phyloP scores from a whole-genome alignment of 2,329 filamentous ascomycete species.

The Phialocephala subalpina region DNA sequence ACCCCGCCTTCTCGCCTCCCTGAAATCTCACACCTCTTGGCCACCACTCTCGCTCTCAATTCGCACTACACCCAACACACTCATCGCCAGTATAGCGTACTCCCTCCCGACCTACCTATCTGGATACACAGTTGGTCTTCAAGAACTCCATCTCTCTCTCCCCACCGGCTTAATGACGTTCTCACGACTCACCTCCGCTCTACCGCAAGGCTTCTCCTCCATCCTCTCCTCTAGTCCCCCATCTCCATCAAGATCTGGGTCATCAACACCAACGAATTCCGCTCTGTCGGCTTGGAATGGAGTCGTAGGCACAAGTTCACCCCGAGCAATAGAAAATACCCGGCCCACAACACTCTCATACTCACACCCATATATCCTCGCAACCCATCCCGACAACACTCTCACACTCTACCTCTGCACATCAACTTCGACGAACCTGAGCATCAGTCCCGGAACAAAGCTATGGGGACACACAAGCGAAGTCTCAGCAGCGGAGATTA shows the following conservation, averaged over 20 bases:
- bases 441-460: slow-evolving; percentile 65
- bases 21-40: slow-evolving; percentile 81
- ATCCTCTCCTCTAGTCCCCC: slow-evolving; percentile 39
- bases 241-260: slow-evolving; percentile 20
- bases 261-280: slow-evolving; percentile 44
- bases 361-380: slow-evolving; percentile 73
- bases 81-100: slow-evolving; percentile 88
- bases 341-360: slow-evolving; percentile 48
- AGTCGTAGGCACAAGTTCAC: neutral
- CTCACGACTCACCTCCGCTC: slow-evolving; percentile 59
- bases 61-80: slow-evolving; percentile 67
- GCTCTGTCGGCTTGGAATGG: neutral
- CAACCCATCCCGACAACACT: slow-evolving; percentile 75
- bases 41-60: slow-evolving; percentile 85
- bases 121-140: slow-evolving; percentile 91
- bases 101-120: slow-evolving; percentile 78
- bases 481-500: slow-evolving; percentile 73
- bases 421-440: slow-evolving; percentile 62
- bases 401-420: slow-evolving; percentile 74
- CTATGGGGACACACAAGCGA: slow-evolving; percentile 79
- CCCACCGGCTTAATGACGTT: slow-evolving; percentile 46
- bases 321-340: slow-evolving; percentile 16
- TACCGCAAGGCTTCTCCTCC: slow-evolving; percentile 54
- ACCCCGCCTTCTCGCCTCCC: slow-evolving; percentile 71
- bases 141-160: slow-evolving; percentile 75